A percentile compares a stretch with the other conserved stretches of the same genome.
phyloP scores from a whole-genome alignment of 2,329 filamentous ascomycete genomes.

The Scedosporium dehoogii region DNA sequence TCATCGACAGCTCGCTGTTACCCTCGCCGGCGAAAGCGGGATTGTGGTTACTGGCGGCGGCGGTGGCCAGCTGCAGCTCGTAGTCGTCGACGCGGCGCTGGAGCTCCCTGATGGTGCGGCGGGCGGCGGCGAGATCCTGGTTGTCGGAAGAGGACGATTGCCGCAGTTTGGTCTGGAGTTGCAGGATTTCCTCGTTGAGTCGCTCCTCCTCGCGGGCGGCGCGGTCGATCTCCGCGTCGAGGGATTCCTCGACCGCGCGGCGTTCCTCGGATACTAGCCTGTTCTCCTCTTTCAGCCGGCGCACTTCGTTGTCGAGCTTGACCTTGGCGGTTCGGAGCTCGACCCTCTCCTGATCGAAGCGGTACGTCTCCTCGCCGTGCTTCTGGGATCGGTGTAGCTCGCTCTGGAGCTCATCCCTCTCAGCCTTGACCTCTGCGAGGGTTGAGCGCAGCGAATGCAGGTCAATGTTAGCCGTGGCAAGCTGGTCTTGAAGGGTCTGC shows the following conservation, averaged over 20 bases:
- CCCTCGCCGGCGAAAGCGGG: conserved; percentile 27
- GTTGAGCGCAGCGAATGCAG: conserved; percentile 47
- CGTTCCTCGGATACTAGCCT: conserved; percentile 45
- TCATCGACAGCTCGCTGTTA: conserved; percentile 44
- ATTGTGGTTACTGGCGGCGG: conserved; percentile 11
- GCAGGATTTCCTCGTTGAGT: conserved; percentile 42
- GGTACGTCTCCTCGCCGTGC: conserved; percentile 48
- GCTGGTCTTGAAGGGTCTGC: conserved; percentile 52
- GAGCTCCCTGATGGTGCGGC: conserved; percentile 55
- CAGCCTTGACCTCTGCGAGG: conserved; percentile 48
- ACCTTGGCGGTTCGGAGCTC: conserved; percentile 58
- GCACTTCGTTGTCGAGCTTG: conserved; percentile 58
- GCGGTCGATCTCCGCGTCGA: conserved; percentile 57
- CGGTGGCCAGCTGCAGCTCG: conserved; percentile 30
- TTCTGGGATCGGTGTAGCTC: conserved; percentile 47
- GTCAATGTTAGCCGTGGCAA: conserved; percentile 49
- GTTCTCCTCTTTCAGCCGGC: conserved; percentile 56
- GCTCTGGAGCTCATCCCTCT: conserved; percentile 56
- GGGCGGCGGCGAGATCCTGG: conserved; percentile 47
- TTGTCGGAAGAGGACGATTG: conserved; percentile 37
- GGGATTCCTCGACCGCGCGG: conserved; percentile 48
- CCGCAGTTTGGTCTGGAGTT: conserved; percentile 36
- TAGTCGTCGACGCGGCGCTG: conserved; percentile 50
- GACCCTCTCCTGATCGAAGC: conserved; percentile 57
- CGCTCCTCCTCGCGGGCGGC: conserved; percentile 57